phyloP scores from a whole-genome alignment of 495 filamentous ascomycete genomes.

The Tirmania nivea region DNA sequence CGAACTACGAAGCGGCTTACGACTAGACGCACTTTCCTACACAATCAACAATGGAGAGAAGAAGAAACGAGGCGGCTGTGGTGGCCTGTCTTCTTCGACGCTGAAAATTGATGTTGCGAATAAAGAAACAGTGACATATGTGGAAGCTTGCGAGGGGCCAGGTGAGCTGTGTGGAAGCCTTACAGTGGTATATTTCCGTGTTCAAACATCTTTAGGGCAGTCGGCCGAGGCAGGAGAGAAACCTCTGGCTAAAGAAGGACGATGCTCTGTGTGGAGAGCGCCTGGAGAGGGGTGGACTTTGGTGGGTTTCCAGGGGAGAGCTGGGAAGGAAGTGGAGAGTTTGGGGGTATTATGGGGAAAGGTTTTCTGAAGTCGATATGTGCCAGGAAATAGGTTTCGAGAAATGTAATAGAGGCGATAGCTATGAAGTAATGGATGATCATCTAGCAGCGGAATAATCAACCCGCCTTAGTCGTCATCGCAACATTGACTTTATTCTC shows the following conservation, averaged over 20 bases:
- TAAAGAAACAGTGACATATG: constrained; percentile 21
- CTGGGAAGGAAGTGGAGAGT: constrained; percentile 37
- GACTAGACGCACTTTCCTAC: constrained; percentile 19
- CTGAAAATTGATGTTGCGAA: constrained; percentile 23
- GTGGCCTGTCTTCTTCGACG: no score
- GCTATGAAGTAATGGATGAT: no score
- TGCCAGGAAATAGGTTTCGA: no score
- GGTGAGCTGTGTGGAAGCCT: constrained; percentile 28
- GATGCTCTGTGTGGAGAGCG: constrained; percentile 28
- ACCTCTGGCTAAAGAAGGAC: constrained; percentile 20
- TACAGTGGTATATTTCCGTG: constrained; percentile 33
- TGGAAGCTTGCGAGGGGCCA: constrained; percentile 24
- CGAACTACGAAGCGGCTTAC: constrained; percentile 20
- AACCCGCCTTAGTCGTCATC: no score
- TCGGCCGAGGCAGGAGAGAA: constrained; percentile 26
- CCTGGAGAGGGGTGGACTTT: constrained; percentile 31
- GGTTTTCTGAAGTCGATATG: neutral
- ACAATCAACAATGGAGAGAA: no score
- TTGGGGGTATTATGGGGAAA: constrained; percentile 30
- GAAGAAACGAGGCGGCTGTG: no score
- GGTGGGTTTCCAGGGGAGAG: constrained; percentile 35
- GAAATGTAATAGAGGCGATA: no score
- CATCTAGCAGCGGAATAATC: no score
- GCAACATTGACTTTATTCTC: no score
- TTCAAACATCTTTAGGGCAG: constrained; percentile 31